Percentiles rank a stretch among this genome's conserved stretches.
Conservation (phyloP, 495 filamentous ascomycete genomes). For the Aspergillus affinis region DNA sequence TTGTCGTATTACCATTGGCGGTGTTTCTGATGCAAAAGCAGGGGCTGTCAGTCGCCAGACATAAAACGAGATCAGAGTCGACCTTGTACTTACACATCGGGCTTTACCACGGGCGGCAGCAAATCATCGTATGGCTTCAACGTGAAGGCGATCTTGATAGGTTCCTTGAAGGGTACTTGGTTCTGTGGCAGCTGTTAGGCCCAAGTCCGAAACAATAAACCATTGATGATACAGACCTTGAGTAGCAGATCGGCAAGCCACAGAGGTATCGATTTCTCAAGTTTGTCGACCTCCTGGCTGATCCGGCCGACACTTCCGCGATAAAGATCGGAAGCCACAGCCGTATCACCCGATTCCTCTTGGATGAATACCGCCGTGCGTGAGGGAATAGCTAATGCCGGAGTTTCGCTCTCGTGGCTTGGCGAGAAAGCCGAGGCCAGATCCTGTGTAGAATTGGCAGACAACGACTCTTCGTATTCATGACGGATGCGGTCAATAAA, state of each 20-base stretch:
- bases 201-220: background rate
- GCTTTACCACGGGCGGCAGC: constrained; percentile 65
- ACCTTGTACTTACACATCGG: constrained; percentile 49
- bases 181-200: constrained; percentile 51
- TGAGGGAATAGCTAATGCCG: constrained; percentile 73
- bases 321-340: constrained; percentile 89
- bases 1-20: constrained; percentile 34
- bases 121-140: constrained; percentile 79
- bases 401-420: constrained; percentile 79
- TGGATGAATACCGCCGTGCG: constrained; percentile 89
- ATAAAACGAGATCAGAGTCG: background rate
- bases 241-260: constrained; percentile 94
- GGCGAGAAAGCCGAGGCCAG: constrained; percentile 70
- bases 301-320: constrained; percentile 79
- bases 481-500: constrained; percentile 74
- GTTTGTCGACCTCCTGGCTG: constrained; percentile 72
- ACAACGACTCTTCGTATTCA: constrained; percentile 71
- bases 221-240: constrained; percentile 46
- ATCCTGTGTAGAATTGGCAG: constrained; percentile 51
- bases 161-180: constrained; percentile 81
- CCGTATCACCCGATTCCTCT: constrained; percentile 83
- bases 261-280: constrained; percentile 81
- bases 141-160: constrained; percentile 88
- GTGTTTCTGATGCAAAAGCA: constrained; percentile 19
- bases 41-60: constrained; percentile 12